Evolutionary conservation across 768 basidiomycete genomes (phyloP).

Genomic region (Mrakia blollopis): DNA sequence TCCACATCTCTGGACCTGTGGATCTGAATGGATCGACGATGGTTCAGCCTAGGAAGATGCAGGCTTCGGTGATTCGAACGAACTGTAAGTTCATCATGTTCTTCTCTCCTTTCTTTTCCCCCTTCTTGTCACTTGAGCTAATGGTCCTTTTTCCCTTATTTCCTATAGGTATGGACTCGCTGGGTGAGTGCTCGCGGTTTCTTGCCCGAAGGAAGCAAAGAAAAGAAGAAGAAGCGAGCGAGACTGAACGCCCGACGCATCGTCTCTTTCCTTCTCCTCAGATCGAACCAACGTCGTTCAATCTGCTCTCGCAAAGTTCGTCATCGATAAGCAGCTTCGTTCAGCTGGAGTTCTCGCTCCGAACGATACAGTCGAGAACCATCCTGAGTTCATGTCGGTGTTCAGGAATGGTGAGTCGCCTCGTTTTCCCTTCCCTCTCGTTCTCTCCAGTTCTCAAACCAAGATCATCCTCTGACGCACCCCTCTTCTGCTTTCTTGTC

Average conservation of each 20-base stretch:
- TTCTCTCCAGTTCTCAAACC: no score
- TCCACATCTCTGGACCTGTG: conserved; percentile 51
- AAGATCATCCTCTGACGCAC: conserved; percentile 12
- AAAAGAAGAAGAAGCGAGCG: background rate
- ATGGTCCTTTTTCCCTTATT: background rate
- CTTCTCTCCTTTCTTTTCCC: background rate
- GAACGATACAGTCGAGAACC: conserved; percentile 72
- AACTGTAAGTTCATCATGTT: conserved; percentile 19
- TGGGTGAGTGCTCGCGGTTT: background rate
- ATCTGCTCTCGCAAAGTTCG: conserved; percentile 80
- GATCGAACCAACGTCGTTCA: conserved; percentile 98
- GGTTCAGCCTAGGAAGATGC: background rate
- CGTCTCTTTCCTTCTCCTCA: conserved; percentile 40
- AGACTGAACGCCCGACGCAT: no score
- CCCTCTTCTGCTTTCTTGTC: background rate
- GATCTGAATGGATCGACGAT: background rate
- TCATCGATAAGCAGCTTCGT: conserved; percentile 69
- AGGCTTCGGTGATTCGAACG: conserved; percentile 25
- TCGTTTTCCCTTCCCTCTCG: background rate
- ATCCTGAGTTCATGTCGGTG: conserved; percentile 68
- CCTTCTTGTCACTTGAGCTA: background rate
- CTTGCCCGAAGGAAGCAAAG: no score
- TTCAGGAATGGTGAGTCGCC: conserved; percentile 74
- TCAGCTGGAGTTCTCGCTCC: conserved; percentile 65
- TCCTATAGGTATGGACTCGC: conserved; percentile 29